Evolutionary conservation across 495 filamentous ascomycete species (phyloP).

Genomic region (Daldinia decipiens): DNA sequence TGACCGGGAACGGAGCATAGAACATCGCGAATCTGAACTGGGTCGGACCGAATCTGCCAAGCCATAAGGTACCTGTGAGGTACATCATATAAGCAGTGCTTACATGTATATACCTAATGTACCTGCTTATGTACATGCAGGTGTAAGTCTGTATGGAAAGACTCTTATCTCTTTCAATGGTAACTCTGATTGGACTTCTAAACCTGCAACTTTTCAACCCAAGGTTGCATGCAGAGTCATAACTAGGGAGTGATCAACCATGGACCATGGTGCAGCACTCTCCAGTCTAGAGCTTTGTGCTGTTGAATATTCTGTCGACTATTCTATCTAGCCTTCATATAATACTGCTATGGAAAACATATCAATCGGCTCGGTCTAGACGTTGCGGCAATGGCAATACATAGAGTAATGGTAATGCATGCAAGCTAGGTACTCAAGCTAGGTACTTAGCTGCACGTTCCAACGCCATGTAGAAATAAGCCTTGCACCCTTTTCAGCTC

Average conservation of each 20-base stretch:
- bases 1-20: slow-evolving; percentile 3
- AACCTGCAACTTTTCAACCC: background rate
- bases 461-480: slow-evolving; percentile 11
- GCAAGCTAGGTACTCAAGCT: background rate
- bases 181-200: background rate
- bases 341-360: background rate
- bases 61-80: slow-evolving; percentile 11
- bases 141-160: background rate
- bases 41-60: slow-evolving; percentile 43
- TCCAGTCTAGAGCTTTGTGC: background rate
- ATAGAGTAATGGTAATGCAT: slow-evolving; percentile 3
- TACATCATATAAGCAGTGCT: background rate
- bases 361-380: background rate
- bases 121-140: background rate
- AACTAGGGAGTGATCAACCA: background rate
- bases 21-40: slow-evolving; percentile 1
- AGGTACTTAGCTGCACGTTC: background rate
- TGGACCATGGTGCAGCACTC: background rate
- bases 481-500: slow-evolving; percentile 18
- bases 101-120: background rate
- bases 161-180: background rate
- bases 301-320: background rate
- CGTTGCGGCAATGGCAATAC: background rate
- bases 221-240: background rate
- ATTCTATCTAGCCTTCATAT: background rate